Conservation (phyloP, 1,284 basidiomycete genomes). For the Chalciporus sp. region DNA sequence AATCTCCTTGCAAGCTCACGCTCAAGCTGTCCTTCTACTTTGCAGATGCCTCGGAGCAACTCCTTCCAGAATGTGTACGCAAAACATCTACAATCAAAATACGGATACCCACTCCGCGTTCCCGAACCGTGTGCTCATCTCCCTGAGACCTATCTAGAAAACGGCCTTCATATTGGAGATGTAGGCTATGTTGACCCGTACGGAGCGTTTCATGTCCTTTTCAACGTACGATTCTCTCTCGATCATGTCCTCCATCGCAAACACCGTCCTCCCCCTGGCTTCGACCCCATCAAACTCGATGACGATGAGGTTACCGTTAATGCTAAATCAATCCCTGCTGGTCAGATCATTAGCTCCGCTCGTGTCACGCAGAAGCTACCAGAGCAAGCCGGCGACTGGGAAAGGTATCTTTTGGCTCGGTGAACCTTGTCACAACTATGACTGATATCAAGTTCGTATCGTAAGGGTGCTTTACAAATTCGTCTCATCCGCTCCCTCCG, state of each 20-base stretch:
- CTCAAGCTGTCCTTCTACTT: no score
- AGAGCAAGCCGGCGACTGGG: no score
- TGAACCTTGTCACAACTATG: no score
- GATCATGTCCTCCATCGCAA: not conserved
- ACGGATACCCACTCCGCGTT: slow-evolving; percentile 9
- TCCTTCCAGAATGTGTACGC: not conserved
- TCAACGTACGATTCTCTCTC: not conserved
- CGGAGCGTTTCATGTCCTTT: slow-evolving; percentile 3
- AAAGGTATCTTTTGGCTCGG: no score
- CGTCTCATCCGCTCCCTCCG: not conserved
- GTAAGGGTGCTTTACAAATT: no score
- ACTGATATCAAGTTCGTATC: no score
- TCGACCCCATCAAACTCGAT: not conserved
- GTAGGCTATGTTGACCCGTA: not conserved
- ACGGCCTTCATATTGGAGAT: slow-evolving; percentile 15
- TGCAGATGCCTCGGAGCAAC: not conserved
- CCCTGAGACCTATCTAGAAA: not conserved
- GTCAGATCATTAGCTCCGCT: no score
- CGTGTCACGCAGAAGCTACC: no score
- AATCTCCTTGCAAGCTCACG: no score
- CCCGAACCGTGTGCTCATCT: slow-evolving; percentile 2
- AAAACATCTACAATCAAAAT: no score
- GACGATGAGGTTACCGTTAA: no score
- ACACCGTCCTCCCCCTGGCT: not conserved
- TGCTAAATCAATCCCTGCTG: no score